A percentile compares a stretch with the other conserved stretches of the same genome.
These are phyloP conservation scores for Podospora pseudopauciseta DNA, from an alignment of 495 filamentous ascomycete species.

Conservation along the genomic window DNA sequence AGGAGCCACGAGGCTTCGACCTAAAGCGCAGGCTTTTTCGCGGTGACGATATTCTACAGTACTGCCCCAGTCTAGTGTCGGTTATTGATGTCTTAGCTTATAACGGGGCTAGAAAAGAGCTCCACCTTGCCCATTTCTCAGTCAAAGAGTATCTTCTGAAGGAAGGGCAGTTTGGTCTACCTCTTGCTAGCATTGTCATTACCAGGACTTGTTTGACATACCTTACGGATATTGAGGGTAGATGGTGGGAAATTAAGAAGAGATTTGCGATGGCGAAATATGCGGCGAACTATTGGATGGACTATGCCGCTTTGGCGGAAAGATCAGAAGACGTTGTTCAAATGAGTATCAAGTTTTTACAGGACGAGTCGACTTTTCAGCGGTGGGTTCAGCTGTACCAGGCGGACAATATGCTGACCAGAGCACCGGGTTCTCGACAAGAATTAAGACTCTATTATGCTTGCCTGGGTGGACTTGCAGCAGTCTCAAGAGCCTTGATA, in stretches of 20 bases:
- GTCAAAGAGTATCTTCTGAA: too few species aligned
- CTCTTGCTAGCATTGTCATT: too few species aligned
- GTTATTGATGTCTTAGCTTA: too few species aligned
- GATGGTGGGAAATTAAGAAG: neutral
- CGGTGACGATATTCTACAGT: too few species aligned
- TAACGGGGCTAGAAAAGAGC: too few species aligned
- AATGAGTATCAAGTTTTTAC: neutral
- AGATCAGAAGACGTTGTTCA: neutral
- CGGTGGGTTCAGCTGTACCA: neutral
- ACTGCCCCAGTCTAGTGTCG: too few species aligned
- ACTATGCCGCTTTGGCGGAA: neutral
- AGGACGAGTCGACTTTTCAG: neutral
- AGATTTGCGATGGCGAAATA: neutral
- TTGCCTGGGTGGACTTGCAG: neutral
- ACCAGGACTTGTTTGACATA: too few species aligned
- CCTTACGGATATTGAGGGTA: neutral
- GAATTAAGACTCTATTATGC: neutral
- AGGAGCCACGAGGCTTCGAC: conserved; percentile 20
- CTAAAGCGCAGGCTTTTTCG: conserved; percentile 20
- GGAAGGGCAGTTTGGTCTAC: too few species aligned
- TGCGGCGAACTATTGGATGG: neutral
- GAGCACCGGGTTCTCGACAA: neutral
- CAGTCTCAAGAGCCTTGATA: neutral
- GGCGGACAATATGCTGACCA: neutral
- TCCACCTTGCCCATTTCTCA: too few species aligned